Percentiles rank a stretch among this genome's conserved stretches.
phyloP scores from a whole-genome alignment of 78 protist species.

The Dictyostelium purpureum region DNA sequence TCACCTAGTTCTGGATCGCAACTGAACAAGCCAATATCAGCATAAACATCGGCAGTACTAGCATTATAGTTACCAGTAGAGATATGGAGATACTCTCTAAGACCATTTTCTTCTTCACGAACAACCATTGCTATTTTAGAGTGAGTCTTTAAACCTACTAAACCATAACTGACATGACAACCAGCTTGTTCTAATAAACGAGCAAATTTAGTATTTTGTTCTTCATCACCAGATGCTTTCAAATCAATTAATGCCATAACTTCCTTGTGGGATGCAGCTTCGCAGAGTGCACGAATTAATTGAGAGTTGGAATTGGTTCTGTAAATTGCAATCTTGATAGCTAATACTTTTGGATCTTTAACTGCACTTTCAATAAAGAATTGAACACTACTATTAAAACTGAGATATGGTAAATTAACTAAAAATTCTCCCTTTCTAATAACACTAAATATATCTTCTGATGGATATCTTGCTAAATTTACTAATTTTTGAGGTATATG shows the following conservation, averaged over 20 bases:
- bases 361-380: slow-evolving; percentile 67
- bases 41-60: slow-evolving; percentile 57
- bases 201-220: slow-evolving; percentile 55
- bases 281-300: slow-evolving; percentile 58
- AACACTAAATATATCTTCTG: slow-evolving; percentile 28
- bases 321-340: slow-evolving; percentile 72
- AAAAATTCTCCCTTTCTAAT: slow-evolving; percentile 61
- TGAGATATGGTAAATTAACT: slow-evolving; percentile 48
- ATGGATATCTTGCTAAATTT: slow-evolving; percentile 4
- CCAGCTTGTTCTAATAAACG: slow-evolving; percentile 71
- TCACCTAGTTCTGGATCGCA: slow-evolving; percentile 59
- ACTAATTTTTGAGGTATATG: slow-evolving; percentile 44
- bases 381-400: slow-evolving; percentile 60
- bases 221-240: slow-evolving; percentile 69
- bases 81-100: slow-evolving; percentile 16
- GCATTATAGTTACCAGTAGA: slow-evolving; percentile 76
- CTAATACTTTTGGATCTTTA: slow-evolving; percentile 71
- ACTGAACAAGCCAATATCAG: slow-evolving; percentile 50
- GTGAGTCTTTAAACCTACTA: slow-evolving; percentile 72
- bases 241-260: slow-evolving; percentile 65
- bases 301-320: slow-evolving; percentile 54
- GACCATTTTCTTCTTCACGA: slow-evolving; percentile 59
- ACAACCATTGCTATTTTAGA: slow-evolving; percentile 73
- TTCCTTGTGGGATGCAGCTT: slow-evolving; percentile 70
- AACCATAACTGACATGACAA: slow-evolving; percentile 63